Conservation (phyloP, 768 basidiomycete species). For the Mycena albidolilacea region DNA sequence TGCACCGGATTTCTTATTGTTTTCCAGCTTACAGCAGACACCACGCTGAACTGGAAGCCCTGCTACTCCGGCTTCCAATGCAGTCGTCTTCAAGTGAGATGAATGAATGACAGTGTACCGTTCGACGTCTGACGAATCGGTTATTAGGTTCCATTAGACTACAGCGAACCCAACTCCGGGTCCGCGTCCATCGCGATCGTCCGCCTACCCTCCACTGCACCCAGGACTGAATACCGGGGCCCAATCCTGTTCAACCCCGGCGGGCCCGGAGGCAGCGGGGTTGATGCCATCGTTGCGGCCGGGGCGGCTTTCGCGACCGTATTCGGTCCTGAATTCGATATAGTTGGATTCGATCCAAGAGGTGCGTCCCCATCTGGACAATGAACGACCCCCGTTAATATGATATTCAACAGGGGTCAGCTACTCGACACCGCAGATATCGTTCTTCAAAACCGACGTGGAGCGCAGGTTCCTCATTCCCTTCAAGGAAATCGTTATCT, state of each 20-base stretch:
- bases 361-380: slow-evolving; percentile 26
- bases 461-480: slow-evolving; percentile 1
- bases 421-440: background rate
- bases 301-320: slow-evolving; percentile 14
- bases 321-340: slow-evolving; percentile 40
- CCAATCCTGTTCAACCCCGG: slow-evolving; percentile 52
- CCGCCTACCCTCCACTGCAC: slow-evolving; percentile 40
- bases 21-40: slow-evolving; percentile 8
- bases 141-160: slow-evolving; percentile 49
- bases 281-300: slow-evolving; percentile 27
- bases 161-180: slow-evolving; percentile 38
- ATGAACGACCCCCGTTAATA: background rate
- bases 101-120: background rate
- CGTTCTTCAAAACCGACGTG: background rate
- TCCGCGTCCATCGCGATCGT: slow-evolving; percentile 46
- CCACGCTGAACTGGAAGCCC: slow-evolving; percentile 9
- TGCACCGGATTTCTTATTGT: background rate
- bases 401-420: background rate
- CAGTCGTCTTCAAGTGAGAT: slow-evolving; percentile 18
- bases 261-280: slow-evolving; percentile 47
- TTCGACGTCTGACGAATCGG: background rate
- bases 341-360: slow-evolving; percentile 48
- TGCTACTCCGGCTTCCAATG: slow-evolving; percentile 29
- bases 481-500: background rate
- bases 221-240: slow-evolving; percentile 42